A percentile compares a stretch with the other conserved stretches of the same genome.
phyloP scores from a whole-genome alignment of 2,329 filamentous ascomycete genomes.

The Hypoxylon sp. region DNA sequence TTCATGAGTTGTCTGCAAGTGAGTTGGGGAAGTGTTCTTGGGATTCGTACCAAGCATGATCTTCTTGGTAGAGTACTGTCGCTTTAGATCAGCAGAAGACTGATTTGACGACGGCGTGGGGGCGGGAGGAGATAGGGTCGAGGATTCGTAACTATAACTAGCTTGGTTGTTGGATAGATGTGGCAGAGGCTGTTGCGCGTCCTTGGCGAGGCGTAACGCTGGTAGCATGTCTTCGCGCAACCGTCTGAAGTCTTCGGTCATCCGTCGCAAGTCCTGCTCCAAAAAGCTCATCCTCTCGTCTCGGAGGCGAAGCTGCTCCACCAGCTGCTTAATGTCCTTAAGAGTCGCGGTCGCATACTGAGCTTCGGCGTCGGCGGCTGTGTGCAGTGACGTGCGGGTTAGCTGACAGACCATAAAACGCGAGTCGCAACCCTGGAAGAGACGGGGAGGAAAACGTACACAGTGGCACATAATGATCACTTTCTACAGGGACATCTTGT shows the following conservation, averaged over 20 bases:
- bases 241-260: conserved; percentile 88
- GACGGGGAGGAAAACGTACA: conserved; percentile 66
- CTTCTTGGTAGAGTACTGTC: conserved; percentile 80
- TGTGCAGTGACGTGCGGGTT: conserved; percentile 20
- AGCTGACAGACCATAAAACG: conserved; percentile 4
- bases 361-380: conserved; percentile 88
- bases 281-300: conserved; percentile 88
- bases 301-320: conserved; percentile 86
- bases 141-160: conserved; percentile 60
- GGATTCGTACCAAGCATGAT: conserved; percentile 74
- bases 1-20: conserved; percentile 74
- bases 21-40: conserved; percentile 80
- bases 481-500: conserved; percentile 89
- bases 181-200: conserved; percentile 87
- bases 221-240: conserved; percentile 92
- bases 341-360: conserved; percentile 88
- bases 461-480: conserved; percentile 90
- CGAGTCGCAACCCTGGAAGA: neutral
- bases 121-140: conserved; percentile 64
- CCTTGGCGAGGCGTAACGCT: conserved; percentile 88
- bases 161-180: conserved; percentile 53
- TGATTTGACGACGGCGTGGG: conserved; percentile 63
- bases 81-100: conserved; percentile 66
- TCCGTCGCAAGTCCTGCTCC: conserved; percentile 82
- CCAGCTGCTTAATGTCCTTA: conserved; percentile 90